Conservation (phyloP, 164 flowering plant species). For the Nelumbo lutea region DNA sequence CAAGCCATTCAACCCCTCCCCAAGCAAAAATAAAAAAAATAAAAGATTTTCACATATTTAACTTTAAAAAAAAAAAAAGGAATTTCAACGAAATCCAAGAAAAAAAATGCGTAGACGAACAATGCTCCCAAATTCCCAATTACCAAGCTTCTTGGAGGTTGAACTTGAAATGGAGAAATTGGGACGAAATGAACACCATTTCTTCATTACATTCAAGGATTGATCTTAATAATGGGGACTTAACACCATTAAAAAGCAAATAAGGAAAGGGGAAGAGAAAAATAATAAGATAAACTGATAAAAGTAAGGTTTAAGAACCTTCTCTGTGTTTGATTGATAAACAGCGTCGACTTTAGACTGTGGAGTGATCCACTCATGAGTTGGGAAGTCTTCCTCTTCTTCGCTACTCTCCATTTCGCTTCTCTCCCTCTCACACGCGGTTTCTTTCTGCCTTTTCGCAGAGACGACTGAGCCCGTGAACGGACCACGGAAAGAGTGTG, state of each 20-base stretch:
- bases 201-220: background rate
- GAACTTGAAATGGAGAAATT: background rate
- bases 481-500: background rate
- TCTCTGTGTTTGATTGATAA: constrained; percentile 76
- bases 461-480: background rate
- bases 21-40: too few relatives aligned
- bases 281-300: background rate
- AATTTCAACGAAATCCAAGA: background rate
- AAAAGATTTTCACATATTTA: background rate
- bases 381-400: constrained; percentile 87
- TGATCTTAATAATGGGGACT: background rate
- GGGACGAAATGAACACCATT: too few relatives aligned
- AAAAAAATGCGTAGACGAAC: background rate
- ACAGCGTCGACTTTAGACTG: constrained; percentile 80
- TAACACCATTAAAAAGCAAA: background rate
- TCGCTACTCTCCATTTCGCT: constrained; percentile 79
- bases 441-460: background rate
- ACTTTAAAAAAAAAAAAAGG: background rate
- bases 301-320: constrained; percentile 34
- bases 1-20: too few relatives aligned
- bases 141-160: background rate
- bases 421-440: constrained; percentile 4
- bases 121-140: background rate
- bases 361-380: constrained; percentile 77
- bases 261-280: background rate